These are phyloP conservation scores for Talaromyces atroroseus DNA, from an alignment of 2,329 filamentous ascomycete genomes.

Conservation along the genomic window DNA sequence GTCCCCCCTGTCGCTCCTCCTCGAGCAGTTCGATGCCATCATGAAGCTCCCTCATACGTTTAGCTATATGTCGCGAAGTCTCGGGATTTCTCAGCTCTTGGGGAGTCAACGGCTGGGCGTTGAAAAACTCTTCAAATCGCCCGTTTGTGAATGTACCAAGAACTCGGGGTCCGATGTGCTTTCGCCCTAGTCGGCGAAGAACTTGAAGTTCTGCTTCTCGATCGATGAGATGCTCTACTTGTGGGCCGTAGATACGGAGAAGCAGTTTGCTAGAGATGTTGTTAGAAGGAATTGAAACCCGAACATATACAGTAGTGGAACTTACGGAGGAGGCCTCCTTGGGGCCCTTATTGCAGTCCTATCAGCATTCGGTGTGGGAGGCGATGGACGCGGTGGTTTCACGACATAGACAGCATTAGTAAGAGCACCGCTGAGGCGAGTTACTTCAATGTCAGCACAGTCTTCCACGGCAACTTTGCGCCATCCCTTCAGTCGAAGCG, in stretches of 20 bases:
- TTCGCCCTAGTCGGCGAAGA: slow-evolving; percentile 75
- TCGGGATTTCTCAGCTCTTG: slow-evolving; percentile 72
- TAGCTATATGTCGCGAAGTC: slow-evolving; percentile 88
- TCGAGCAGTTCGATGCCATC: slow-evolving; percentile 83
- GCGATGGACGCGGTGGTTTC: slow-evolving; percentile 65
- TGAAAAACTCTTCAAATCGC: slow-evolving; percentile 90
- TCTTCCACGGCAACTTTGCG: slow-evolving; percentile 61
- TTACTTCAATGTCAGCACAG: slow-evolving; percentile 40
- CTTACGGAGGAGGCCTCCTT: slow-evolving; percentile 51
- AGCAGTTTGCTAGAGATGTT: slow-evolving; percentile 61
- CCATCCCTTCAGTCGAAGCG: slow-evolving; percentile 86
- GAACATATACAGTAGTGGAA: slow-evolving; percentile 9
- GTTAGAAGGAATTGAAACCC: background rate
- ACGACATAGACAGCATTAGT: slow-evolving; percentile 98
- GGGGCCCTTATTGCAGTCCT: slow-evolving; percentile 31
- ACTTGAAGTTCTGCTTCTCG: slow-evolving; percentile 84
- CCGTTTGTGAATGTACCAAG: slow-evolving; percentile 92
- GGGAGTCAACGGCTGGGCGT: slow-evolving; percentile 73
- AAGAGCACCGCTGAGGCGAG: slow-evolving; percentile 70
- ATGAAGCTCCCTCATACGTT: slow-evolving; percentile 94
- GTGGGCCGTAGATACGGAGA: slow-evolving; percentile 86
- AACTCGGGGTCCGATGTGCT: slow-evolving; percentile 86
- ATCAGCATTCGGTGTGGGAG: slow-evolving; percentile 36
- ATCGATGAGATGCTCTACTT: slow-evolving; percentile 94
- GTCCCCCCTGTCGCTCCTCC: slow-evolving; percentile 69